Evolutionary conservation across 345 rosid species (phyloP).

Genomic region (Rhodomyrtus tomentosa): DNA sequence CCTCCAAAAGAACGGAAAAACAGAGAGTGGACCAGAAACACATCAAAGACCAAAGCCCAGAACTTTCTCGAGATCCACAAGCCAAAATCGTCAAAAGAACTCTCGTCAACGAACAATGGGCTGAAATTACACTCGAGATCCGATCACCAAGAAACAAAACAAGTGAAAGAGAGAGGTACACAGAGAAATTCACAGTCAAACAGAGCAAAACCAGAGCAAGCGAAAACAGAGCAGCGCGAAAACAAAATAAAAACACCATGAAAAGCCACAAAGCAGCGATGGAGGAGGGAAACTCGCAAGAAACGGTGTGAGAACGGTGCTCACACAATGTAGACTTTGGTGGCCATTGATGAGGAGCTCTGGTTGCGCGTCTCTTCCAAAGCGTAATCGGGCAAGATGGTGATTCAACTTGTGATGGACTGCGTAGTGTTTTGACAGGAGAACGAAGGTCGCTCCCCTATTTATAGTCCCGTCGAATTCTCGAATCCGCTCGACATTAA

Average conservation of each 20-base stretch:
- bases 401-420: not conserved
- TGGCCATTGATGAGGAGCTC: constrained; percentile 27
- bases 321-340: constrained; percentile 53
- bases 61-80: not conserved
- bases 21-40: not conserved
- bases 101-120: not conserved
- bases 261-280: not conserved
- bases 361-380: not conserved
- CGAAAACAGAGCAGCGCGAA: not conserved
- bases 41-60: not conserved
- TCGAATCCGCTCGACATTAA: not conserved
- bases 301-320: constrained; percentile 18
- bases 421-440: not conserved
- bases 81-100: not conserved
- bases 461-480: not conserved
- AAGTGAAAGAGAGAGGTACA: not conserved
- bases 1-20: not conserved
- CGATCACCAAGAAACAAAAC: not conserved
- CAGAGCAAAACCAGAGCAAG: not conserved
- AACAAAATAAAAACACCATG: not conserved
- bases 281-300: too few relatives aligned
- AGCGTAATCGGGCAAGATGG: not conserved
- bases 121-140: not conserved
- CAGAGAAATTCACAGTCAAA: not conserved
- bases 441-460: not conserved